Percentiles rank a stretch among this genome's conserved stretches.
Evolutionary conservation across 352 stramenopile genomes (phyloP).

Genomic region (Pythium apleroticum): DNA sequence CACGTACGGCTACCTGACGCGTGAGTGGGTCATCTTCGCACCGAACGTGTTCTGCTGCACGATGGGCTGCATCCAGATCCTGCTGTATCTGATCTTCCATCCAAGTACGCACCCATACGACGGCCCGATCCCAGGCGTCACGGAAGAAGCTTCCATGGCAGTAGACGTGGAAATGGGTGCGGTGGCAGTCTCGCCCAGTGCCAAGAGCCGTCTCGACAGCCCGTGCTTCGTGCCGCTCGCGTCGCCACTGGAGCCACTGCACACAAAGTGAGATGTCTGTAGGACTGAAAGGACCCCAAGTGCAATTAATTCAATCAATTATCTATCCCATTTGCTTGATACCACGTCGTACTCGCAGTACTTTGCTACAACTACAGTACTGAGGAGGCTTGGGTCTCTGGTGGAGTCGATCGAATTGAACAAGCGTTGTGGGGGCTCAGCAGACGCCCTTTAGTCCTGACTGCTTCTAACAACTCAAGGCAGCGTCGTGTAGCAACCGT

Average conservation of each 20-base stretch:
- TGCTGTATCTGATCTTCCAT: constrained; percentile 46
- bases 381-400: no score
- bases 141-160: neutral
- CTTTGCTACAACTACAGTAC: no score
- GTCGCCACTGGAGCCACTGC: constrained; percentile 12
- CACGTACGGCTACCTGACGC: constrained; percentile 39
- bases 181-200: neutral
- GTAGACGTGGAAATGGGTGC: constrained; percentile 9
- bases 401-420: no score
- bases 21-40: constrained; percentile 51
- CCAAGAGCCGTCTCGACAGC: constrained; percentile 2
- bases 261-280: neutral
- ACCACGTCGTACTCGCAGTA: no score
- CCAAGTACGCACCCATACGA: constrained; percentile 43
- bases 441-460: no score
- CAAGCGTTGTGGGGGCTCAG: no score
- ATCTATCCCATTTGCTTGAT: no score
- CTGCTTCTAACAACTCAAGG: no score
- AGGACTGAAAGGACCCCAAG: no score
- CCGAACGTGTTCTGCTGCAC: constrained; percentile 45
- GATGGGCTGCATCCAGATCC: constrained; percentile 37
- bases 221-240: constrained; percentile 11
- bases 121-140: neutral
- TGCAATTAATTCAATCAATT: no score
- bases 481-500: no score